These are phyloP conservation scores for Neurospora africana DNA, from an alignment of 495 filamentous ascomycete species.

Conservation along the genomic window DNA sequence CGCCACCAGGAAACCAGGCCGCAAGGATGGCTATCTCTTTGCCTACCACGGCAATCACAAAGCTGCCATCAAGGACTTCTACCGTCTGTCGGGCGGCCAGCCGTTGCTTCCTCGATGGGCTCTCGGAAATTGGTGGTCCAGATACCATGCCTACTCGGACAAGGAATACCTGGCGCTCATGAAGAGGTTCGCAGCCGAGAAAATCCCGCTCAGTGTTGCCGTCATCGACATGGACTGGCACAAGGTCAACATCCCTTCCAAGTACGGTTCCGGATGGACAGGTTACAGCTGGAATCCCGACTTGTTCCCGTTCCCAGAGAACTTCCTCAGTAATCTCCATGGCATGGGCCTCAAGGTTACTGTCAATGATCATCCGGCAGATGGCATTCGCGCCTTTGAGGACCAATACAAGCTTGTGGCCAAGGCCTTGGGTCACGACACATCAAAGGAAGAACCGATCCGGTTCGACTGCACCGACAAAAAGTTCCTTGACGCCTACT, in stretches of 20 bases:
- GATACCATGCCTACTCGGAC: conserved; percentile 43
- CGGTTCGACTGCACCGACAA: conserved; percentile 43
- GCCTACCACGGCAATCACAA: conserved; percentile 44
- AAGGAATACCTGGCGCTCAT: conserved; percentile 44
- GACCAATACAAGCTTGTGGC: conserved; percentile 44
- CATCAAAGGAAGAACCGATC: conserved; percentile 33
- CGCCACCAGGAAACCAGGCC: conserved; percentile 27
- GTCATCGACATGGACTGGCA: conserved; percentile 59
- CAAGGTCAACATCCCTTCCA: conserved; percentile 24
- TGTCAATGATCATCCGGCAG: conserved; percentile 48
- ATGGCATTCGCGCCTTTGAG: conserved; percentile 42
- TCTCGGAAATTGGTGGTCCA: conserved; percentile 55
- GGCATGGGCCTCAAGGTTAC: conserved; percentile 33
- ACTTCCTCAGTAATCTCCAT: conserved; percentile 36
- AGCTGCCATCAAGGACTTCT: conserved; percentile 44
- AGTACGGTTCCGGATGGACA: conserved; percentile 43
- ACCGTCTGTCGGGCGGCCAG: conserved; percentile 43
- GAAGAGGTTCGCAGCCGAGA: conserved; percentile 34
- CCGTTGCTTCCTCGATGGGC: conserved; percentile 45
- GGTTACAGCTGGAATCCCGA: conserved; percentile 51
- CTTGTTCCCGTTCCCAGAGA: conserved; percentile 41
- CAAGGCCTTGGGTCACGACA: conserved; percentile 33
- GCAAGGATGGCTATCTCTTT: conserved; percentile 49
- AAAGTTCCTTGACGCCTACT: conserved; percentile 46
- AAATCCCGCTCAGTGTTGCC: conserved; percentile 43